phyloP scores from a whole-genome alignment of 495 filamentous ascomycete genomes.

The Sabuloglossum arenarium region DNA sequence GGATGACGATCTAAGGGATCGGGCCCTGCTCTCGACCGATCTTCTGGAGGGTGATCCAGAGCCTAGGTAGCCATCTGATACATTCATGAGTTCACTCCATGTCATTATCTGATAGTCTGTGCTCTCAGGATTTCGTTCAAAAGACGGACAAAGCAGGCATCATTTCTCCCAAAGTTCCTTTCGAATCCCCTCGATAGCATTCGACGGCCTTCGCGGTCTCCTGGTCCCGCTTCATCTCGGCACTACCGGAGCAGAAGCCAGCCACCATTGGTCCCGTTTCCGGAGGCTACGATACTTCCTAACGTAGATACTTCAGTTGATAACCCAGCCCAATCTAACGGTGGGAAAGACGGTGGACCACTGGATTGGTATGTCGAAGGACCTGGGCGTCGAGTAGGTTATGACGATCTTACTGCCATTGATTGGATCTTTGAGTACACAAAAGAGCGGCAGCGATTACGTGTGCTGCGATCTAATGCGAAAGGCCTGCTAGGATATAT shows the following conservation, averaged over 20 bases:
- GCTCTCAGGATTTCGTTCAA: slow-evolving; percentile 54
- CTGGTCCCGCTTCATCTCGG: background rate
- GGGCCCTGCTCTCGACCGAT: background rate
- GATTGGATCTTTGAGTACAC: slow-evolving; percentile 99
- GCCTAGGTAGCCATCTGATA: background rate
- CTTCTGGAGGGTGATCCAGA: background rate
- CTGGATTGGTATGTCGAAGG: slow-evolving; percentile 84
- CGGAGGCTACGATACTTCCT: background rate
- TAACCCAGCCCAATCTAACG: slow-evolving; percentile 15
- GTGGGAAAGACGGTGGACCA: slow-evolving; percentile 41
- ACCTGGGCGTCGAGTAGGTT: slow-evolving; percentile 75
- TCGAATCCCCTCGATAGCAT: slow-evolving; percentile 16
- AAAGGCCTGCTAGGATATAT: slow-evolving; percentile 53
- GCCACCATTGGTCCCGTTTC: background rate
- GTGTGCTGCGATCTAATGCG: slow-evolving; percentile 46
- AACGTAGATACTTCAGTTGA: slow-evolving; percentile 5
- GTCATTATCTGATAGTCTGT: background rate
- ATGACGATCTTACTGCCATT: slow-evolving; percentile 93
- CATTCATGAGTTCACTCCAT: background rate
- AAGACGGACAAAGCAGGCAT: slow-evolving; percentile 38
- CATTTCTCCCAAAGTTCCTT: slow-evolving; percentile 34
- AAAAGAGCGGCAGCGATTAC: slow-evolving; percentile 77
- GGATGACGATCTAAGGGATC: background rate
- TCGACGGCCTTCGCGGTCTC: slow-evolving; percentile 11
- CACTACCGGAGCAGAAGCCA: background rate